These are phyloP conservation scores for Pichia insulana DNA, from an alignment of 805 yeast genomes.

Conservation along the genomic window DNA sequence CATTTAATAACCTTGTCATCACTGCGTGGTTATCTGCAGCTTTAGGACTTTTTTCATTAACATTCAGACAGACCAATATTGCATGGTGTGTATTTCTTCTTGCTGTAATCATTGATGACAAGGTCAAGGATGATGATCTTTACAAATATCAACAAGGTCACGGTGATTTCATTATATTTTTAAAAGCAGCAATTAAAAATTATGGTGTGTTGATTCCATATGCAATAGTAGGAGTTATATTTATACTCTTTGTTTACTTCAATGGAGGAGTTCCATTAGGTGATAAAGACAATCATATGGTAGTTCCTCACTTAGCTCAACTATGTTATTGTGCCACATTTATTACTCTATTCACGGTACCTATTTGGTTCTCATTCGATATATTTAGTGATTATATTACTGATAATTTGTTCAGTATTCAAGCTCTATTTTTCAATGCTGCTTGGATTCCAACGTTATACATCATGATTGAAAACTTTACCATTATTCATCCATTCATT, in stretches of 20 bases:
- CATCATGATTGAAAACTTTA: slow-evolving; percentile 45
- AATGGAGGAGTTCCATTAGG: slow-evolving; percentile 90
- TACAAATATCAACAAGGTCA: slow-evolving; percentile 25
- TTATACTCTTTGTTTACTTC: slow-evolving; percentile 45
- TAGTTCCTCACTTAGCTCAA: slow-evolving; percentile 69
- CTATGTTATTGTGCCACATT: slow-evolving; percentile 69
- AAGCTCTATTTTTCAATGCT: slow-evolving; percentile 14
- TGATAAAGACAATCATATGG: slow-evolving; percentile 77
- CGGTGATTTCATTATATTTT: slow-evolving; percentile 16
- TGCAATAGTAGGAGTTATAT: slow-evolving; percentile 40
- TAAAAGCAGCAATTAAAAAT: slow-evolving; percentile 26
- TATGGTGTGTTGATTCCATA: slow-evolving; percentile 39
- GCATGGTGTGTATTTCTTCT: slow-evolving; percentile 69
- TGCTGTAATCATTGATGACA: slow-evolving; percentile 45
- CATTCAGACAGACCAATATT: slow-evolving; percentile 86
- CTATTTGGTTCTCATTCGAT: slow-evolving; percentile 53
- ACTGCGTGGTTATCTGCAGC: slow-evolving; percentile 37
- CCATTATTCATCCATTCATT: slow-evolving; percentile 81
- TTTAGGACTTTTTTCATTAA: slow-evolving; percentile 53
- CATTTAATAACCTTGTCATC: slow-evolving; percentile 13
- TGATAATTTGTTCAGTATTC: slow-evolving; percentile 23
- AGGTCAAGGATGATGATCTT: slow-evolving; percentile 28
- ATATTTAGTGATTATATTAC: slow-evolving; percentile 34
- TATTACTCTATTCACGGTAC: slow-evolving; percentile 55
- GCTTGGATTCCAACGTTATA: slow-evolving; percentile 29